These are phyloP conservation scores for Acer negundo DNA, from an alignment of 345 rosid species.

Conservation along the genomic window DNA sequence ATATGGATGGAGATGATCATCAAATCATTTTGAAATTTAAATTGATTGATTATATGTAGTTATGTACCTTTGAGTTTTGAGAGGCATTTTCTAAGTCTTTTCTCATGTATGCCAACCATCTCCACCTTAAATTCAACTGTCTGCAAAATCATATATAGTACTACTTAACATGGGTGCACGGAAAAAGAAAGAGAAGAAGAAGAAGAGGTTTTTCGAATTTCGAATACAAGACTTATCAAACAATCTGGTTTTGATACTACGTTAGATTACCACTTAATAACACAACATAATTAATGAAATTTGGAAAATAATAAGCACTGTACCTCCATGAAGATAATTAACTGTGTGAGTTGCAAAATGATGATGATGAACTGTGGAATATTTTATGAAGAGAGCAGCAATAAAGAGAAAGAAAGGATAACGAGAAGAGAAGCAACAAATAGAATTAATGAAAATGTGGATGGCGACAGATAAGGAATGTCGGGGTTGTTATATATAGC, in stretches of 20 bases:
- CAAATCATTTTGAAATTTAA: too few species aligned
- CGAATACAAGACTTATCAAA: not conserved
- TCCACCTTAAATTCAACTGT: slow-evolving; percentile 49
- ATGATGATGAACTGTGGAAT: not conserved
- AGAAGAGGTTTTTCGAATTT: too few species aligned
- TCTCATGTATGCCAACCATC: slow-evolving; percentile 55
- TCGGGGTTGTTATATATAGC: slow-evolving; percentile 26
- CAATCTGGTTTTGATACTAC: not conserved
- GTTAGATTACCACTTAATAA: not conserved
- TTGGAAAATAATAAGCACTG: too few species aligned
- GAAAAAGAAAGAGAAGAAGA: too few species aligned
- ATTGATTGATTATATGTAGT: too few species aligned
- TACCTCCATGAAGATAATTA: slow-evolving; percentile 35
- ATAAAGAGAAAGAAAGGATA: slow-evolving; percentile 6
- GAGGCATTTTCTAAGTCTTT: slow-evolving; percentile 44
- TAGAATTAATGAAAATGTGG: slow-evolving; percentile 23
- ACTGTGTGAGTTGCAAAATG: not conserved
- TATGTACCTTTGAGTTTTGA: slow-evolving; percentile 41
- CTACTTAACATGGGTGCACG: too few species aligned
- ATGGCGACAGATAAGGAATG: slow-evolving; percentile 23
- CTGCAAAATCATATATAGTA: slow-evolving; percentile 27
- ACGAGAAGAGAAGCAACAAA: slow-evolving; percentile 10
- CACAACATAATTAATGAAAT: not conserved
- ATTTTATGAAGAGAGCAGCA: not conserved
- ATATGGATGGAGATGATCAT: not conserved